Evolutionary conservation across 257 asterid species (phyloP), one percentile per base, ranked within the genome.

Genomic region (Apocynum venetum): DNA sequence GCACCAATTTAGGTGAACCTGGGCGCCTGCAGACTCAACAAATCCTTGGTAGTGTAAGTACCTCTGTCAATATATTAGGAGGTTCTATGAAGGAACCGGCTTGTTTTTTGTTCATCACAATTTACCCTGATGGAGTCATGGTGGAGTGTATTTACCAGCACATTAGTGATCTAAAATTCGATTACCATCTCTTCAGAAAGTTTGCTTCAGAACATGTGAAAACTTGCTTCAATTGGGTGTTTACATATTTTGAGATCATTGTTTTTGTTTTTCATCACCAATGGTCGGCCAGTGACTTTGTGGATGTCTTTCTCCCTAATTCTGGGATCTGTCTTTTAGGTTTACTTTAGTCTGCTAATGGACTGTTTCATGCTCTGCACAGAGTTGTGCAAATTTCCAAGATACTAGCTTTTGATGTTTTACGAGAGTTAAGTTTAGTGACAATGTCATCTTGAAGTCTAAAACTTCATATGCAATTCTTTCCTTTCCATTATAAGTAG

Each of bases 1-100:
- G 96, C 4, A 95, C 99, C 75, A 95, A 95, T 84, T 87, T 95
- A 89, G 99, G 99, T 71, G 99, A 93, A 87, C 99, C 99, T 74
- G 99, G 99, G 74, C 97, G 98, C 77, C 87, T 95, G 83, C 99
- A 95, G 88, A 95, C 99, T 47, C 99, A 95, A 80, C 90, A 95
- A 60, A 95, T 95, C 81, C 92, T 95, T 83, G 98, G 99, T 74
- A 95, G 87, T 82, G 99, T 95, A 91, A 93, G 98, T 73, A 51
- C 61, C 7, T n/a, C 38, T 73, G 15, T 41, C 66, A 20, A 4
- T 48, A 14, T 70, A 31, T 11, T 25, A 14, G 49, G 49, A 40
- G 51, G 46, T 14, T 64, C 48, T 65, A 41, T 65, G 25, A 38
- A 49, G 51, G 14, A 40, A 41, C 6, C 52, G 4, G 52, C 72